Percentiles rank a stretch among this genome's conserved stretches.
Conservation (phyloP, 768 basidiomycete species). For the Suillus brevipes region DNA sequence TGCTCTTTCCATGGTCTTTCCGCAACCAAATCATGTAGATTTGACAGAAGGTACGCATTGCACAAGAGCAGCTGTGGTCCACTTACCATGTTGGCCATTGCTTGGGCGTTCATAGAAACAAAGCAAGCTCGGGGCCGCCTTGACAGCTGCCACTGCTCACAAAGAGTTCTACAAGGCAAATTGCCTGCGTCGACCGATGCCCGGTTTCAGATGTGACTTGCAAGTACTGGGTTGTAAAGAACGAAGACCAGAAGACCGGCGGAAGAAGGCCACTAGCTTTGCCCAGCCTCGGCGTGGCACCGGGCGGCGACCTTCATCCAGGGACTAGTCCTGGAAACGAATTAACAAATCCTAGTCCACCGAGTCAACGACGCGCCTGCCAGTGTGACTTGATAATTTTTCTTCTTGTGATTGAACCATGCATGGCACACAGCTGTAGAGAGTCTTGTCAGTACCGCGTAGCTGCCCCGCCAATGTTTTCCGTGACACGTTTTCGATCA, state of each 20-base stretch:
- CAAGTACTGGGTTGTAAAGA: background rate
- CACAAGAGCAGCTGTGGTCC: constrained; percentile 1
- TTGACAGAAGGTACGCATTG: background rate
- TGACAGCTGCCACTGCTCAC: constrained; percentile 19
- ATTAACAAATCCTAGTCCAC: background rate
- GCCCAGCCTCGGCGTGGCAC: constrained; percentile 10
- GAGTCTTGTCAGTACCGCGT: background rate
- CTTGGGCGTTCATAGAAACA: constrained; percentile 4
- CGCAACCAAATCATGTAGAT: background rate
- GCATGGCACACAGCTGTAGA: background rate
- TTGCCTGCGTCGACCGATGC: constrained; percentile 5
- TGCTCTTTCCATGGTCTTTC: constrained; percentile 6
- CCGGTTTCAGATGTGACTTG: constrained; percentile 4
- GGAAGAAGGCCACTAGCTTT: constrained; percentile 1
- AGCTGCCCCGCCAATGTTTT: background rate
- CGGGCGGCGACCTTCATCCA: constrained; percentile 8
- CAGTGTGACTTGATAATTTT: background rate
- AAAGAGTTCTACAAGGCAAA: constrained; percentile 14
- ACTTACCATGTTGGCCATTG: constrained; percentile 24
- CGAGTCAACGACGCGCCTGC: background rate
- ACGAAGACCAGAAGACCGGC: constrained; percentile 3
- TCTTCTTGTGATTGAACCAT: background rate
- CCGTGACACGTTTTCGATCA: background rate
- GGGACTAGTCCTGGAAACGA: constrained; percentile 5
- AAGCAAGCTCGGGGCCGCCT: background rate